Evolutionary conservation across 2,329 filamentous ascomycete species (phyloP), one percentile per base, ranked within the genome.

Genomic region (Alternaria ethzedia): DNA sequence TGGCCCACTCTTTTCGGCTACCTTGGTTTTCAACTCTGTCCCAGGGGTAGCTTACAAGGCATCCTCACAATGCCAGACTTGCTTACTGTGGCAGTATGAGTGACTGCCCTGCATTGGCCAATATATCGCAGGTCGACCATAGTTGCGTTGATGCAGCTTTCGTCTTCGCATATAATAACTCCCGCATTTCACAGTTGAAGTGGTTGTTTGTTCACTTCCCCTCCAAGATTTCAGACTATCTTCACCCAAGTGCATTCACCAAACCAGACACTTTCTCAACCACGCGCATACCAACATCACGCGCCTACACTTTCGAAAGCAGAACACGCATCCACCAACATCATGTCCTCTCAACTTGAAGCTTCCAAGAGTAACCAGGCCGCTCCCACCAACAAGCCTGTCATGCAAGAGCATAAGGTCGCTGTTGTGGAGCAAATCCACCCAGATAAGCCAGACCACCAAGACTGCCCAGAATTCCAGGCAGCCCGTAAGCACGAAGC

Each of bases 21-120:
- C 6, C 6, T 20, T 21, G 47, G 47, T 51, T 20, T 11, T 3
- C 26, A 32, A 20, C 36, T 41, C 36, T 17, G n/a, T 41, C 5
- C 36, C 36, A 0, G 0, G 36, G n/a, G 0, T 41, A 17, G n/a
- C 0, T 1, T 41, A 17, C 3, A 32, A 17, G 7, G 2, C 20
- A 1, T 20, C 4, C 11, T 20, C 17, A 32, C 1, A 20, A 28
- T 51, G 9, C 4, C 3, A 21, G 17, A 30, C 17, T 51, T 28
- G 26, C 26, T n/a, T 51, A 32, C 17, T 45, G 11, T 20, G n/a
- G 43, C 43, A 21, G 11, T 21, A n/a, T 4, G 5, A 51, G 0
- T 13, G 13, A 50, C 6, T 50, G 6, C 0, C 46, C 15, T 30
- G 12, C 7, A 21, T 51, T 51, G 26, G 26, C 9, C 10, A 6